phyloP scores from a whole-genome alignment of 805 yeast genomes.

The Kazachstania taianensis region DNA sequence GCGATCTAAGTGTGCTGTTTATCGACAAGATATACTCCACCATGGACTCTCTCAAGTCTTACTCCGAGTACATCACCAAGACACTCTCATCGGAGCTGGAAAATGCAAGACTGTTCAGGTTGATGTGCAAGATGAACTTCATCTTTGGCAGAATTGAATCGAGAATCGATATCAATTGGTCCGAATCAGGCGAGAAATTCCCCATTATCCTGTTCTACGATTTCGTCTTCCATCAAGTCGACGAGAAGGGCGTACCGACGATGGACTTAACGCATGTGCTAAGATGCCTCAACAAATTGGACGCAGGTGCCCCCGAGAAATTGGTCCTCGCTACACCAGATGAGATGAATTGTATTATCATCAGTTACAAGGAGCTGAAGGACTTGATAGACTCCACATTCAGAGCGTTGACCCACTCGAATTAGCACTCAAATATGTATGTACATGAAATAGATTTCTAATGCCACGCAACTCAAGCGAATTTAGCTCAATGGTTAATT shows the following conservation, averaged over 20 bases:
- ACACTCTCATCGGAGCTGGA: conserved; percentile 67
- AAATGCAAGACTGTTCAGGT: conserved; percentile 76
- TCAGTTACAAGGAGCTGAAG: conserved; percentile 74
- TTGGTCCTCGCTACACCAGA: conserved; percentile 73
- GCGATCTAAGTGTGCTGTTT: conserved; percentile 32
- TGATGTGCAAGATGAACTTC: conserved; percentile 71
- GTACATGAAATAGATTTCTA: too few species aligned
- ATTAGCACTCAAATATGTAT: too few species aligned
- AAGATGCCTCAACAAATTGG: conserved; percentile 73
- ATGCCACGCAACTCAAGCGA: too few species aligned
- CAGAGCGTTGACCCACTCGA: conserved; percentile 26
- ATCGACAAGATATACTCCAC: conserved; percentile 32
- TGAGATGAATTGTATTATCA: conserved; percentile 75
- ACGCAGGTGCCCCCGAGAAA: conserved; percentile 83
- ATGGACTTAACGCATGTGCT: conserved; percentile 78
- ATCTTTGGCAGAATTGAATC: conserved; percentile 66
- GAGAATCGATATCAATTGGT: conserved; percentile 48
- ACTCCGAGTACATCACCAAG: conserved; percentile 50
- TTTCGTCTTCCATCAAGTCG: conserved; percentile 75
- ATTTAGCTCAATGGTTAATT: too few species aligned
- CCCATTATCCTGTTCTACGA: conserved; percentile 69
- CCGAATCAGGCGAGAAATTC: conserved; percentile 67
- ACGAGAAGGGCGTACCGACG: conserved; percentile 66
- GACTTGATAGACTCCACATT: conserved; percentile 62
- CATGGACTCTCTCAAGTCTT: conserved; percentile 38